Conservation (phyloP, 2,329 filamentous ascomycete species). For the Verticillium longisporum region DNA sequence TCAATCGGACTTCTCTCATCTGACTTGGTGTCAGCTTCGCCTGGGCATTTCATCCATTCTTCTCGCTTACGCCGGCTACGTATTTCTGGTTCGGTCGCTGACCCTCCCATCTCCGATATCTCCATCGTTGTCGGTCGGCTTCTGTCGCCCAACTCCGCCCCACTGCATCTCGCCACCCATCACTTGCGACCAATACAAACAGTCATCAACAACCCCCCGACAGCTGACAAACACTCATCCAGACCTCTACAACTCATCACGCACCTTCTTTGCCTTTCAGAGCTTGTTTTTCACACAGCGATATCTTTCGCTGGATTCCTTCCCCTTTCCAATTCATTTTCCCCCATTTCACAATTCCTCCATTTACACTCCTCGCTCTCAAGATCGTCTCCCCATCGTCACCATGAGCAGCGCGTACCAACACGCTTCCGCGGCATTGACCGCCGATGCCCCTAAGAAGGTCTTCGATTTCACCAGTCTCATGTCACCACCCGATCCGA, state of each 20-base stretch:
- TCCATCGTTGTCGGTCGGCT: slow-evolving; percentile 3
- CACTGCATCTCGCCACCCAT: slow-evolving; percentile 8
- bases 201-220: slow-evolving; percentile 1
- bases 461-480: slow-evolving; percentile 43
- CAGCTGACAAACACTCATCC: slow-evolving; percentile 11
- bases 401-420: neutral
- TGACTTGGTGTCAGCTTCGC: neutral
- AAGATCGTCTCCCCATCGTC: neutral
- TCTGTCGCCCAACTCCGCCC: neutral
- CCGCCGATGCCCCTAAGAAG: neutral
- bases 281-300: neutral
- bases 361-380: neutral
- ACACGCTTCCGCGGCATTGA: neutral
- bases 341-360: neutral
- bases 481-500: slow-evolving; percentile 56
- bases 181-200: neutral
- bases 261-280: neutral
- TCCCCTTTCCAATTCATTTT: neutral
- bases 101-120: slow-evolving; percentile 10
- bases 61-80: neutral
- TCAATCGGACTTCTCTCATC: neutral
- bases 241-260: neutral
- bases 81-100: neutral
- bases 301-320: neutral
- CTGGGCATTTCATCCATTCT: neutral